Evolutionary conservation across 352 stramenopile genomes (phyloP).

Genomic region (Elongisporangium anandrum): DNA sequence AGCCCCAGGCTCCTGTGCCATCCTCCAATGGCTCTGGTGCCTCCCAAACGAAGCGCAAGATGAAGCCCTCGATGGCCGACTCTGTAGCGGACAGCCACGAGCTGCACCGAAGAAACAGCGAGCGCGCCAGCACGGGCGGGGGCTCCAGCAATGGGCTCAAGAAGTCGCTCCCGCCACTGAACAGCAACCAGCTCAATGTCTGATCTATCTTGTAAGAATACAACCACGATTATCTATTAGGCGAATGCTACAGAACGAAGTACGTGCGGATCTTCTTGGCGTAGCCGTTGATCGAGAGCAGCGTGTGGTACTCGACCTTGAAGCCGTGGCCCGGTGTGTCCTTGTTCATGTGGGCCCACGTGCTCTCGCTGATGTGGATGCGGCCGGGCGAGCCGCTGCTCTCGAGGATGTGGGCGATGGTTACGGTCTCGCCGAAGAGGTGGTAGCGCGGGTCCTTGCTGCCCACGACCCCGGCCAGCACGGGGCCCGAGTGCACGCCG

Average conservation of each 20-base stretch:
- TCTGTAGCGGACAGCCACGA: conserved; percentile 10
- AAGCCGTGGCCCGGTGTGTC: conserved; percentile 72
- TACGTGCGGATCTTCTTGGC: conserved; percentile 78
- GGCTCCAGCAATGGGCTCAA: conserved; percentile 11
- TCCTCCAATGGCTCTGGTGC: conserved; percentile 9
- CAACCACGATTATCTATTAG: conserved; percentile 1
- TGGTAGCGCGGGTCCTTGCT: conserved; percentile 82
- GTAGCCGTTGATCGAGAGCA: conserved; percentile 69
- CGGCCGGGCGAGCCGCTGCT: conserved; percentile 67
- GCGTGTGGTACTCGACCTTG: conserved; percentile 83
- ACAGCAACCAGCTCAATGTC: conserved; percentile 45
- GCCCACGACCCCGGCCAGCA: conserved; percentile 83
- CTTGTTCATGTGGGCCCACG: conserved; percentile 80
- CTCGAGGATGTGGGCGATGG: conserved; percentile 78
- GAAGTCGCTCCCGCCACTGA: conserved; percentile 45
- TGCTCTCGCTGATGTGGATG: conserved; percentile 82
- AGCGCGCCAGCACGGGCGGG: conserved; percentile 18
- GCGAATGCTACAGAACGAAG: conserved; percentile 48
- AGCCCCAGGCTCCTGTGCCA: conserved; percentile 61
- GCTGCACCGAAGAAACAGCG: conserved; percentile 43
- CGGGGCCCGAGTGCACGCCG: conserved; percentile 75
- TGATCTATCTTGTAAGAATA: conserved; percentile 4
- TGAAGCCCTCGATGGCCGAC: conserved; percentile 20
- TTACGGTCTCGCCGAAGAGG: conserved; percentile 83
- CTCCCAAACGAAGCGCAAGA: conserved; percentile 33